Evolutionary conservation across 257 asterid species (phyloP), one percentile per base, ranked within the genome.

Genomic region (Ligustrum vulgare): DNA sequence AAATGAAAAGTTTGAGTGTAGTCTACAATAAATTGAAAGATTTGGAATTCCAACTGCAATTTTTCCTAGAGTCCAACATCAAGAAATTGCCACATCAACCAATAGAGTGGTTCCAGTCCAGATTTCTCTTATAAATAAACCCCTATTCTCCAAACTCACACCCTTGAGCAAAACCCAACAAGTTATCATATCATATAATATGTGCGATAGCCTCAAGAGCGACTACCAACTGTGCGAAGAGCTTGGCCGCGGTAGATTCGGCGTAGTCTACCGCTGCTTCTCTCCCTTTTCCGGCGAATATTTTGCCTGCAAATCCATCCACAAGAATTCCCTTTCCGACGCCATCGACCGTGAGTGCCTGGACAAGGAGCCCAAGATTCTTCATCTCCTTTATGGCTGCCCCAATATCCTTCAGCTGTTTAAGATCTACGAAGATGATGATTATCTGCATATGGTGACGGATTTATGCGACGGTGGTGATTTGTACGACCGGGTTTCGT

Each of bases 221-320:
- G 87, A 90, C 5, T 89, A 84, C 86, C 89, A 90, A n/a, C 37
- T 92, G 80, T 86, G 87, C 75, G 93, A 91, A 77, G 94, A 94
- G 90, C 89, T 91, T 76, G 97, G 98, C 76, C 90, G 94, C 65
- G 98, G 98, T 73, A 90, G 90, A 70, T 94, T 91, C 89, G 97
- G 97, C 71, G 83, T 86, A 75, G 93, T 94, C 81, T 81, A 87
- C 89, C 97, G 96, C 82, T 91, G 97, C 85, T 87, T 9, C n/a
- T 23, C 67, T 60, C 35, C n/a, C 1, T 60, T 60, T 60, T 60
- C 67, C 0, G 76, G 37, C 43, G 83, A 84, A 1, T 82, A 84
- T 25, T 88, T 76, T 45, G 98, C 98, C 45, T 88, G 94, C 73
- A 94, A 94, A 73, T 72, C 98, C 75, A 89, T 94, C 78, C 67